Percentiles rank a stretch among this genome's conserved stretches.
phyloP scores from a whole-genome alignment of 768 basidiomycete species.

The Termitomyces sp. region DNA sequence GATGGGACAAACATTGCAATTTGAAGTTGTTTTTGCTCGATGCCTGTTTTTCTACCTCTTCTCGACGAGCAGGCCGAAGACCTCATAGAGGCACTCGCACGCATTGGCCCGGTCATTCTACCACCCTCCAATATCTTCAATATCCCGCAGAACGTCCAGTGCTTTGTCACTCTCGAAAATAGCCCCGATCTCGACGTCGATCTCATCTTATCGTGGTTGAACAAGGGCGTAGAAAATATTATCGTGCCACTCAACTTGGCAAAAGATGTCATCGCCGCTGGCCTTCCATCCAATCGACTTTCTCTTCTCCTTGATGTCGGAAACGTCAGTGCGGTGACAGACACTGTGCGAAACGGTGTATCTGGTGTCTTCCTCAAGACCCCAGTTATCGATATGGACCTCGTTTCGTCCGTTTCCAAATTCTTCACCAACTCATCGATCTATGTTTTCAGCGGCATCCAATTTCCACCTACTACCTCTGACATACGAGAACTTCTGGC shows the following conservation, averaged over 20 bases:
- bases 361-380: conserved; percentile 81
- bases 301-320: conserved; percentile 71
- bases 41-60: conserved; percentile 56
- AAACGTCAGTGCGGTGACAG: conserved; percentile 69
- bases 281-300: conserved; percentile 65
- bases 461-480: conserved; percentile 49
- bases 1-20: not conserved
- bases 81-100: conserved; percentile 56
- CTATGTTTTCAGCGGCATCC: conserved; percentile 49
- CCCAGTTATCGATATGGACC: conserved; percentile 63
- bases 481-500: conserved; percentile 55
- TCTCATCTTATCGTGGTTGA: conserved; percentile 58
- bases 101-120: conserved; percentile 75
- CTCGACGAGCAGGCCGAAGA: conserved; percentile 42
- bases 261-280: conserved; percentile 56
- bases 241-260: conserved; percentile 66
- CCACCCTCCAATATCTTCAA: conserved; percentile 27
- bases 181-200: conserved; percentile 42
- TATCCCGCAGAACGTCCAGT: conserved; percentile 28
- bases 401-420: conserved; percentile 69
- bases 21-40: not conserved
- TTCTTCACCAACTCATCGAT: conserved; percentile 66
- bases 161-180: conserved; percentile 54
- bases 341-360: conserved; percentile 65
- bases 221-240: conserved; percentile 76